Evolutionary conservation across 2,329 filamentous ascomycete species (phyloP), one percentile per base, ranked within the genome.

Genomic region (Colletotrichum filicis): DNA sequence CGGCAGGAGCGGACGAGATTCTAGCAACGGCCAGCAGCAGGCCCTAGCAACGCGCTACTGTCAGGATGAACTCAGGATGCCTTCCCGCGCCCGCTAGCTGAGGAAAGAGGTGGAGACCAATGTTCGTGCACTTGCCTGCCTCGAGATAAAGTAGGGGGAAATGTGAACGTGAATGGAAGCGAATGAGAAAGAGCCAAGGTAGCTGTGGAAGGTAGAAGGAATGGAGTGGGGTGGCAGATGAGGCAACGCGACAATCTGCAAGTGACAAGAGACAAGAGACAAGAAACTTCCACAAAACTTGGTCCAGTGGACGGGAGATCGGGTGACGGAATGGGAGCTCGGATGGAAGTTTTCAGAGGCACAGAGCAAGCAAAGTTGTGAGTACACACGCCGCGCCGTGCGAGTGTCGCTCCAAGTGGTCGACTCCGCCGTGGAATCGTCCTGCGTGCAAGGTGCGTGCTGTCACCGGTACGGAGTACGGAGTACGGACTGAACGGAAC

Each of bases 31-130:
- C 5, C 35, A 49, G 11, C 26, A 30, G 46, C 37, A 35, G 59
- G 26, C 19, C 42, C 42, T 26, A 32, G n/a, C 30, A 35, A 19
- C 46, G 26, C 46, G 28, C 61, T 63, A 55, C 61, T 63, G 61
- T 53, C 61, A 55, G 49, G 14, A 0, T 49, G 42, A 63, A 63
- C 61, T 63, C 61, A 63, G 61, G 61, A 55, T 63, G 61, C 42
- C 46, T 32, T 63, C 28, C 61, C 42, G 61, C 30, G n/a, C 61
- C n/a, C 61, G 22, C 61, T 53, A 63, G 35, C 9, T n/a, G 19
- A 37, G n/a, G n/a, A 32, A 59, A 35, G 57, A 32, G 4, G 32
- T 42, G 14, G n/a, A 37, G 14, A 30, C n/a, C 32, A 16, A 30
- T 19, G 19, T 35, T 28, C 16, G 60, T 49, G 19, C 11, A 28